These are phyloP conservation scores for Thielaviopsis ethacetica DNA, from an alignment of 2,329 filamentous ascomycete species.

Conservation along the genomic window DNA sequence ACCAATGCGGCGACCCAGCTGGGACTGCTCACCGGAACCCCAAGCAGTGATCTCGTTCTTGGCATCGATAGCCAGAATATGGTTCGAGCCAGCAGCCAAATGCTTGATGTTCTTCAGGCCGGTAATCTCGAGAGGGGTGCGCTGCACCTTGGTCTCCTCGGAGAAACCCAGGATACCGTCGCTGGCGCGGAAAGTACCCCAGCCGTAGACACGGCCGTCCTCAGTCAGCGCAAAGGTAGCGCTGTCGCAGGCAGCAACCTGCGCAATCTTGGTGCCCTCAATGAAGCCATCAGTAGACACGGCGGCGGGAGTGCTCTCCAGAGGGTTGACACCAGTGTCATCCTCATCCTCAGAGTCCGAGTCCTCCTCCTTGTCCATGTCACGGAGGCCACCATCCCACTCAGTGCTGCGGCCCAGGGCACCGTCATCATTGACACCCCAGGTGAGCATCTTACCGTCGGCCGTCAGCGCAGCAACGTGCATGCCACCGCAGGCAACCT, in stretches of 20 bases:
- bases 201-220: slow-evolving; percentile 62
- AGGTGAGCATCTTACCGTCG: slow-evolving; percentile 68
- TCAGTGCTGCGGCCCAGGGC: slow-evolving; percentile 60
- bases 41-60: slow-evolving; percentile 51
- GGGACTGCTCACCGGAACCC: slow-evolving; percentile 55
- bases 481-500: slow-evolving; percentile 68
- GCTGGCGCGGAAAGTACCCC: slow-evolving; percentile 60
- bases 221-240: slow-evolving; percentile 61
- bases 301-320: slow-evolving; percentile 49
- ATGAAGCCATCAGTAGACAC: slow-evolving; percentile 43
- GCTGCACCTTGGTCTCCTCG: slow-evolving; percentile 32
- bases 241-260: slow-evolving; percentile 58
- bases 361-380: slow-evolving; percentile 36
- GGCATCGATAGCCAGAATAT: slow-evolving; percentile 50
- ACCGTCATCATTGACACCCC: slow-evolving; percentile 78
- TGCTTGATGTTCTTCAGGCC: slow-evolving; percentile 49
- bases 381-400: slow-evolving; percentile 47
- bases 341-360: slow-evolving; percentile 42
- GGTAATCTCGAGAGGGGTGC: slow-evolving; percentile 36
- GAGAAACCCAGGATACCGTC: slow-evolving; percentile 51
- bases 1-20: slow-evolving; percentile 43
- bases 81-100: slow-evolving; percentile 52
- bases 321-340: slow-evolving; percentile 52
- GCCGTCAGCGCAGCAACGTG: slow-evolving; percentile 61
- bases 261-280: slow-evolving; percentile 40